Conservation (phyloP, 148 eudicot species). For the Amaranthus cruentus region DNA sequence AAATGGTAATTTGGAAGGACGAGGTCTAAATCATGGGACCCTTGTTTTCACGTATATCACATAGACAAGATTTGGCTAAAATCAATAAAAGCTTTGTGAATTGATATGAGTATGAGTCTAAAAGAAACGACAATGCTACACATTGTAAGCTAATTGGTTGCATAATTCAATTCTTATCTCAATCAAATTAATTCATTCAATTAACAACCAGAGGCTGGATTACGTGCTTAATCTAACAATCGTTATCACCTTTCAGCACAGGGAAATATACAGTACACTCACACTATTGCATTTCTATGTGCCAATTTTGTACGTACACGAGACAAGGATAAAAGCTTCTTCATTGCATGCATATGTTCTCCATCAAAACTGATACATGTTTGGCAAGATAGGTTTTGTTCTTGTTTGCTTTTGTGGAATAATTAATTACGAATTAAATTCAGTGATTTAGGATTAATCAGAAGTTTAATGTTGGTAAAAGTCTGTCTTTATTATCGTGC, state of each 20-base stretch:
- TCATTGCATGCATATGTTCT: background rate
- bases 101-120: too few species aligned
- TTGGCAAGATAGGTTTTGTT: too few species aligned
- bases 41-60: background rate
- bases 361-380: too few species aligned
- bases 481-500: too few species aligned
- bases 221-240: constrained; percentile 2
- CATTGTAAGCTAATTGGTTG: background rate
- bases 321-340: constrained; percentile 13
- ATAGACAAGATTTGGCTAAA: background rate
- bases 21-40: constrained; percentile 5
- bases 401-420: too few species aligned
- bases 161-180: background rate
- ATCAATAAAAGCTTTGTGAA: background rate
- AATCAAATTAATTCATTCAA: too few species aligned
- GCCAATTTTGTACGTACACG: background rate
- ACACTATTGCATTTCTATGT: background rate
- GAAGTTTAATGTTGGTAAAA: too few species aligned
- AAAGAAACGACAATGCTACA: background rate
- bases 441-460: too few species aligned
- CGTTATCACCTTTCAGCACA: constrained; percentile 8
- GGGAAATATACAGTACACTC: constrained; percentile 16
- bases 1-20: background rate
- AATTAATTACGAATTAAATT: too few species aligned
- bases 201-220: background rate